A percentile compares a stretch with the other conserved stretches of the same genome.
These are phyloP conservation scores for Rhizophora apiculata DNA, from an alignment of 345 rosid genomes.

Conservation along the genomic window DNA sequence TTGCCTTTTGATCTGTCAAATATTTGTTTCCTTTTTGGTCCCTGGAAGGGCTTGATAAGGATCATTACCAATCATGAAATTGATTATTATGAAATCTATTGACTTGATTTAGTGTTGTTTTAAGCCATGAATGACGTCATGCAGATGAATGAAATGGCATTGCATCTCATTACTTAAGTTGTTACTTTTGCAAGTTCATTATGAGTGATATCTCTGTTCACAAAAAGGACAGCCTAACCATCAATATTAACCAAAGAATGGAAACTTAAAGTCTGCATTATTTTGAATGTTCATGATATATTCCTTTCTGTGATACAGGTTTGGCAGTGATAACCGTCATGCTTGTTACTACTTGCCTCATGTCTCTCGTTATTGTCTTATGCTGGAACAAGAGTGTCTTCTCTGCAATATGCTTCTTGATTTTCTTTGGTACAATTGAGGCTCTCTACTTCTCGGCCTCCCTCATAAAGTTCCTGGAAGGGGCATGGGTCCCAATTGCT, in stretches of 20 bases:
- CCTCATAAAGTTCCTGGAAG: conserved; percentile 85
- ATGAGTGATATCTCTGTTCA: no score
- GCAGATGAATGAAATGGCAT: no score
- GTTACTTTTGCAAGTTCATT: no score
- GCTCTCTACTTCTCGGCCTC: conserved; percentile 94
- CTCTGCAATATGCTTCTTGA: conserved; percentile 62
- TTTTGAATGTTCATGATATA: conserved; percentile 1
- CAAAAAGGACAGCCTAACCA: no score
- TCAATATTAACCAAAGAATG: not conserved
- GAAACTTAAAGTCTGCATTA: not conserved
- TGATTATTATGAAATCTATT: no score
- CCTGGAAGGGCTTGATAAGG: no score
- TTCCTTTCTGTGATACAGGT: conserved; percentile 43
- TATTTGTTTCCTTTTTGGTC: no score
- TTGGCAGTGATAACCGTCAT: conserved; percentile 98
- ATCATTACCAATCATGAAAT: no score
- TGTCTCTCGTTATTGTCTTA: conserved; percentile 89
- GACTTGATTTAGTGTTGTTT: no score
- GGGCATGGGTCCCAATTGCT: conserved; percentile 98
- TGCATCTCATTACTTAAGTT: no score
- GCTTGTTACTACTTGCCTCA: conserved; percentile 94
- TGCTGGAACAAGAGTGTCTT: conserved; percentile 86
- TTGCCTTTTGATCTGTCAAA: no score
- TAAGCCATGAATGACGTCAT: no score
- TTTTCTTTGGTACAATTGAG: conserved; percentile 82